Evolutionary conservation across 1,284 basidiomycete species (phyloP).

Genomic region (Pterulicium gracile): DNA sequence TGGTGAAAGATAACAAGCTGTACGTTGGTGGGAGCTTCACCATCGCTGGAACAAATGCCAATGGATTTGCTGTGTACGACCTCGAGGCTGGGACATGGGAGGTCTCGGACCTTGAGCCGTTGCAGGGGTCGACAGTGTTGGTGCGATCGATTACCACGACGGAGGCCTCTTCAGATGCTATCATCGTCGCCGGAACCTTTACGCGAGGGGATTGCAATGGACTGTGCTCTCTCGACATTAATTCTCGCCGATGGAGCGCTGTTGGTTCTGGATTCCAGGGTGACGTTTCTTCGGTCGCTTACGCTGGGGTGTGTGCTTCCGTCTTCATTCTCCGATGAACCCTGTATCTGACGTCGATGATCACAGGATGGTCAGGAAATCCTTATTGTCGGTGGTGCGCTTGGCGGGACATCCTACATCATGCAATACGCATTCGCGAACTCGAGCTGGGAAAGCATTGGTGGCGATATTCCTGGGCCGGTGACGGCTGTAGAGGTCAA

Average conservation of each 20-base stretch:
- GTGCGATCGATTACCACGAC: slow-evolving; percentile 71
- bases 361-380: slow-evolving; percentile 47
- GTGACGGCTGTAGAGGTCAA: slow-evolving; percentile 86
- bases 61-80: slow-evolving; percentile 72
- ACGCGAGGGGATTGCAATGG: slow-evolving; percentile 75
- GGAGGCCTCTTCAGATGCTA: slow-evolving; percentile 43
- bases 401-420: slow-evolving; percentile 58
- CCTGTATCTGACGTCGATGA: slow-evolving; percentile 5
- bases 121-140: slow-evolving; percentile 52
- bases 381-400: slow-evolving; percentile 67
- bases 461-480: slow-evolving; percentile 73
- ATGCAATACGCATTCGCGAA: slow-evolving; percentile 64
- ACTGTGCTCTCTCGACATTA: slow-evolving; percentile 72
- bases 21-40: slow-evolving; percentile 80
- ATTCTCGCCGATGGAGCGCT: slow-evolving; percentile 64
- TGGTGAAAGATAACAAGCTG: slow-evolving; percentile 55
- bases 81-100: slow-evolving; percentile 53
- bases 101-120: slow-evolving; percentile 39
- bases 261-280: slow-evolving; percentile 81
- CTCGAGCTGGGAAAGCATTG: slow-evolving; percentile 67
- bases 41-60: slow-evolving; percentile 38
- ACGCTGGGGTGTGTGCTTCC: slow-evolving; percentile 59
- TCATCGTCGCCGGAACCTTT: slow-evolving; percentile 86
- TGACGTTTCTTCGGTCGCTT: slow-evolving; percentile 69
- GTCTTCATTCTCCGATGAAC: slow-evolving; percentile 1